A percentile compares a stretch with the other conserved stretches of the same genome.
Evolutionary conservation across 371 early-diverging fungal genomes (phyloP).

Genomic region (Haplosporangium sp.): DNA sequence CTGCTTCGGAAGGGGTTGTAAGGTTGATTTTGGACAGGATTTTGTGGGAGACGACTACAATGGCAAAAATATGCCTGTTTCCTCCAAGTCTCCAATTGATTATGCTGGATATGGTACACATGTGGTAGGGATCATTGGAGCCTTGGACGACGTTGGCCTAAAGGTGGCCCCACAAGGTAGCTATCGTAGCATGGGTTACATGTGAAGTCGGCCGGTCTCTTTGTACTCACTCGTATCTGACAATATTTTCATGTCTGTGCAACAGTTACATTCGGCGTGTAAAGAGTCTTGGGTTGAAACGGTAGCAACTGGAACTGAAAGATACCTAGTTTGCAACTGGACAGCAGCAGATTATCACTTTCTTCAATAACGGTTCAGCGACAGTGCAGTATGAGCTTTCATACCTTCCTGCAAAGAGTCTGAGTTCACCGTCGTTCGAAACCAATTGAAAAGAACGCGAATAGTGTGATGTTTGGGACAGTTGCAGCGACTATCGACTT

Average conservation of each 20-base stretch:
- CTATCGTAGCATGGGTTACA: too few species aligned
- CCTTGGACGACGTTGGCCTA: slow-evolving; percentile 5
- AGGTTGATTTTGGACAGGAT: slow-evolving; percentile 60
- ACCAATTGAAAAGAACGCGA: slow-evolving; percentile 3
- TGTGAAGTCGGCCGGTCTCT: too few species aligned
- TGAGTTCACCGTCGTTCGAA: slow-evolving; percentile 37
- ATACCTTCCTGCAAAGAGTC: slow-evolving; percentile 29
- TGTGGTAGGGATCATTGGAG: slow-evolving; percentile 61
- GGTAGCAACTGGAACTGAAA: slow-evolving; percentile 58
- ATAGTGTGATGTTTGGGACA: slow-evolving; percentile 12
- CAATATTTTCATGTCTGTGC: not conserved
- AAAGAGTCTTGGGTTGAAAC: slow-evolving; percentile 42
- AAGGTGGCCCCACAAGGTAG: slow-evolving; percentile 55
- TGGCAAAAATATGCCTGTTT: slow-evolving; percentile 57
- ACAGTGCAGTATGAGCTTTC: slow-evolving; percentile 24
- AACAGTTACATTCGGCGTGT: slow-evolving; percentile 37
- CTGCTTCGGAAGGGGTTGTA: slow-evolving; percentile 63
- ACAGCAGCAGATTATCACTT: slow-evolving; percentile 15
- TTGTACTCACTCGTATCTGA: not conserved
- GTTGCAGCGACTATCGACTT: slow-evolving; percentile 16
- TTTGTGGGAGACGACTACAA: slow-evolving; percentile 64
- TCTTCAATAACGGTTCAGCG: slow-evolving; percentile 26
- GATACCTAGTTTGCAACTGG: slow-evolving; percentile 19
- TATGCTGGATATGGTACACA: slow-evolving; percentile 77
- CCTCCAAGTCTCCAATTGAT: slow-evolving; percentile 63